Percentiles rank a stretch among this genome's conserved stretches.
Evolutionary conservation across 805 yeast genomes (phyloP).

Genomic region (Helenozyma rhizophorensis): DNA sequence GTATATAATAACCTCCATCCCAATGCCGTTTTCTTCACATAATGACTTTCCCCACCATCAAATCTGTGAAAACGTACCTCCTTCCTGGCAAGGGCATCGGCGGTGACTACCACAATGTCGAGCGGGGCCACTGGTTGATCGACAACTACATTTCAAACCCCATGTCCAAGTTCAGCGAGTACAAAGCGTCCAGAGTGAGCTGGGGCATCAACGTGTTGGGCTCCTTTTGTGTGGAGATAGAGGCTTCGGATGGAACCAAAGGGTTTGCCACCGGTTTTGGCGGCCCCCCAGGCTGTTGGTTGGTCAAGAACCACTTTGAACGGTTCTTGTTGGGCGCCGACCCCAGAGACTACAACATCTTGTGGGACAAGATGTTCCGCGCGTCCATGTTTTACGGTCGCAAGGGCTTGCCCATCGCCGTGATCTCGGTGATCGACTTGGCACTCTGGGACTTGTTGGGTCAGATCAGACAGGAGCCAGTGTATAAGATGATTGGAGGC

Average conservation of each 20-base stretch:
- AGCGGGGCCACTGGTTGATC: slow-evolving; percentile 46
- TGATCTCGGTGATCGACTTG: slow-evolving; percentile 43
- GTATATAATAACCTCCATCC: no score
- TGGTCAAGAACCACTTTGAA: slow-evolving; percentile 41
- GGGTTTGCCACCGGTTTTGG: slow-evolving; percentile 53
- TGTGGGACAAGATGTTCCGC: slow-evolving; percentile 48
- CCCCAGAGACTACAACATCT: slow-evolving; percentile 41
- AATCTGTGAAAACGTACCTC: slow-evolving; percentile 38
- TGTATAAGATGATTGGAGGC: slow-evolving; percentile 49
- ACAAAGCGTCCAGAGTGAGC: slow-evolving; percentile 40
- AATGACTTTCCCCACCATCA: slow-evolving; percentile 37
- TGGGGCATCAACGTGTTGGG: slow-evolving; percentile 52
- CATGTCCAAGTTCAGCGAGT: slow-evolving; percentile 45
- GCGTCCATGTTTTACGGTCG: slow-evolving; percentile 50
- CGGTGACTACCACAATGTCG: slow-evolving; percentile 50
- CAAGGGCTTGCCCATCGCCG: slow-evolving; percentile 46
- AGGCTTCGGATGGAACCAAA: slow-evolving; percentile 44
- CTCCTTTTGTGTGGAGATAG: slow-evolving; percentile 46
- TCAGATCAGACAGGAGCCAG: slow-evolving; percentile 47
- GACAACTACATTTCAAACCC: slow-evolving; percentile 46
- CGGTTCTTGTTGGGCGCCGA: slow-evolving; percentile 44
- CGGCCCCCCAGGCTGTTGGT: slow-evolving; percentile 43
- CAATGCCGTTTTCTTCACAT: no score
- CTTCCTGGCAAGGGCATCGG: slow-evolving; percentile 44
- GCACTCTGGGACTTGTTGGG: slow-evolving; percentile 51